A percentile compares a stretch with the other conserved stretches of the same genome.
Evolutionary conservation across 2,329 filamentous ascomycete species (phyloP).

Genomic region (Neurospora crassa): DNA sequence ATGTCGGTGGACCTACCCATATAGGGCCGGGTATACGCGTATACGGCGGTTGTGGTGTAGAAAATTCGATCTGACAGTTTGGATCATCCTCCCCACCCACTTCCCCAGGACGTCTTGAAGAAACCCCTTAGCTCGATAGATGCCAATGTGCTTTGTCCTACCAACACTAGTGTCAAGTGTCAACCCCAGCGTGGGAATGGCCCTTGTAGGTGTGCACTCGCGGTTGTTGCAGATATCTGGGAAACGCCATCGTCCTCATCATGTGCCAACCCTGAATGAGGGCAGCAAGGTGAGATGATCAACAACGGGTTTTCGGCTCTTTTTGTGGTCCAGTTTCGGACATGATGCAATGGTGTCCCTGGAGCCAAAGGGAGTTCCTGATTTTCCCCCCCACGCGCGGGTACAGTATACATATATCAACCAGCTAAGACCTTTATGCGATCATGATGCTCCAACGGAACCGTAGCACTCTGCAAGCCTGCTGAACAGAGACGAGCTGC

Average conservation of each 20-base stretch:
- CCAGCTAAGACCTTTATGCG: neutral
- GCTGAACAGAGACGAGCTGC: neutral
- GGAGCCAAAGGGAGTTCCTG: neutral
- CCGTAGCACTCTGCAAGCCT: neutral
- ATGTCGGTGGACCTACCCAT: neutral
- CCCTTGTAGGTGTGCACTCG: neutral
- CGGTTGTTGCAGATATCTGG: neutral
- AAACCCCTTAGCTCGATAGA: neutral
- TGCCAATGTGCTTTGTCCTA: neutral
- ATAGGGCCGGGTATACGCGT: slow-evolving; percentile 1
- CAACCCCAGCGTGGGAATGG: neutral
- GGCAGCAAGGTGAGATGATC: neutral
- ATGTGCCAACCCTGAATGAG: neutral
- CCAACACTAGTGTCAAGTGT: neutral
- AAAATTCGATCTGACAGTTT: neutral
- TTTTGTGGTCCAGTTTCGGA: neutral
- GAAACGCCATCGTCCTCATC: neutral
- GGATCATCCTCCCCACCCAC: neutral
- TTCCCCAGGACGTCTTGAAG: neutral
- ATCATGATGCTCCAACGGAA: neutral
- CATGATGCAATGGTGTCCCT: neutral
- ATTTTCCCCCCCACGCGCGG: neutral
- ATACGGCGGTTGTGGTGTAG: neutral
- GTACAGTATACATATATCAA: neutral
- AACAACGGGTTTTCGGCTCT: neutral